Evolutionary conservation across 2,329 filamentous ascomycete genomes (phyloP).

Genomic region (Colletotrichum trifolii): DNA sequence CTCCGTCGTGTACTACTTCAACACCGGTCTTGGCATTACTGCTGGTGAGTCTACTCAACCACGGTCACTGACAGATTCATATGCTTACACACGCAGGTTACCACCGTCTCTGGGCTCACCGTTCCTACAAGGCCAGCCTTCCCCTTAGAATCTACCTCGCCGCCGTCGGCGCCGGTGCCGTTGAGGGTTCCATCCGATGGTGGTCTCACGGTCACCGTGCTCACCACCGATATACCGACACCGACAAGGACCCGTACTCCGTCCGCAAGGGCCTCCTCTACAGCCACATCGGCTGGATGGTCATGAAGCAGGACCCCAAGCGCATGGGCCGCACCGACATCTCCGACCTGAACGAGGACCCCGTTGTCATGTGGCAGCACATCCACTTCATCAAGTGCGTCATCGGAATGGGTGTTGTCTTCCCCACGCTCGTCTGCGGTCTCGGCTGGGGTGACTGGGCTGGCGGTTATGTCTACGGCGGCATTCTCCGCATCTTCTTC

Average conservation of each 20-base stretch:
- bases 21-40: conserved; percentile 83
- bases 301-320: conserved; percentile 94
- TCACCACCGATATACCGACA: conserved; percentile 92
- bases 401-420: conserved; percentile 78
- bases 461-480: conserved; percentile 86
- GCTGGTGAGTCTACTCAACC: conserved; percentile 64
- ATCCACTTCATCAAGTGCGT: conserved; percentile 86
- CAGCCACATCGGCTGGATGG: conserved; percentile 88
- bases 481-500: conserved; percentile 88
- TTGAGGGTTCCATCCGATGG: conserved; percentile 89
- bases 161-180: conserved; percentile 82
- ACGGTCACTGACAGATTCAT: not conserved
- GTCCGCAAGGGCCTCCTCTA: conserved; percentile 87
- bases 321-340: conserved; percentile 89
- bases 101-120: conserved; percentile 86
- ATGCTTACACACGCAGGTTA: conserved; percentile 41
- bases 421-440: conserved; percentile 81
- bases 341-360: conserved; percentile 86
- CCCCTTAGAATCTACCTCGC: conserved; percentile 87
- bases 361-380: conserved; percentile 89
- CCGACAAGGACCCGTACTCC: conserved; percentile 91
- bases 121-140: conserved; percentile 80
- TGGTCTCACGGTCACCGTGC: conserved; percentile 89
- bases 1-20: conserved; percentile 83
- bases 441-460: conserved; percentile 84